A percentile compares a stretch with the other conserved stretches of the same genome.
These are phyloP conservation scores for Endocarpon pusillum DNA, from an alignment of 495 filamentous ascomycete genomes.

Conservation along the genomic window DNA sequence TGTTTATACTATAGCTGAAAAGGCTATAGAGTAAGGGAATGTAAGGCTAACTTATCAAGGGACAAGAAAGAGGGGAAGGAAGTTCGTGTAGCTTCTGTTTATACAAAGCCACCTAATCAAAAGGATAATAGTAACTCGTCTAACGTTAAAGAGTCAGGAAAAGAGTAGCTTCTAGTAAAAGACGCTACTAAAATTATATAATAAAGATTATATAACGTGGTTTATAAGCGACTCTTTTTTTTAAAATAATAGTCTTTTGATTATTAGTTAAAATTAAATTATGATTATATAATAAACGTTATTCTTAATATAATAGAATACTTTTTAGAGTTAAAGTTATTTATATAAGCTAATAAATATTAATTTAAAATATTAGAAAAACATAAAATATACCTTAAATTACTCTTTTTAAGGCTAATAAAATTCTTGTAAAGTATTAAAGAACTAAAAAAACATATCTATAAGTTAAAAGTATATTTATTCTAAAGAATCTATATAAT, in stretches of 20 bases:
- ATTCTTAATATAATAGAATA: too few species aligned
- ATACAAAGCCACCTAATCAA: background rate
- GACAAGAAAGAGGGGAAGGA: background rate
- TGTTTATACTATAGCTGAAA: background rate
- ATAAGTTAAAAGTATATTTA: background rate
- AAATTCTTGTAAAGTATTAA: too few species aligned
- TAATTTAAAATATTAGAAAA: conserved; percentile 1
- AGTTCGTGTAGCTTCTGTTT: too few species aligned
- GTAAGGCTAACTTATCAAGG: background rate
- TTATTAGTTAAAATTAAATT: too few species aligned
- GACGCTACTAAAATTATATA: background rate
- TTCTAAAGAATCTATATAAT: too few species aligned
- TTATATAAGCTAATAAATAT: too few species aligned
- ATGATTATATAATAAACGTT: too few species aligned
- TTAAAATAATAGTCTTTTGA: too few species aligned
- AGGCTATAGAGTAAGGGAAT: background rate
- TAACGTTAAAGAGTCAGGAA: background rate
- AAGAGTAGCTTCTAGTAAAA: background rate
- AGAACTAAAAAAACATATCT: too few species aligned
- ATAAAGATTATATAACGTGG: background rate
- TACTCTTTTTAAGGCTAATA: too few species aligned
- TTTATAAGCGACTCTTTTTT: too few species aligned
- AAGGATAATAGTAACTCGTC: background rate
- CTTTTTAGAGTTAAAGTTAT: too few species aligned
- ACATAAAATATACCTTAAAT: background rate